Evolutionary conservation across 129 eudicot species (phyloP).

Genomic region (Helianthus annuus): HanXRQr2.0-SUNRISE NC_035443.2:167986909-167987408

Average conservation of each 20-base stretch:
- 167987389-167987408: not conserved
- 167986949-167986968: no score
- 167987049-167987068: no score
- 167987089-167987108: not conserved
- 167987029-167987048: no score
- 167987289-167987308: slow-evolving; percentile 8
- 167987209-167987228: not conserved
- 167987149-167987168: not conserved
- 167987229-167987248: fast-evolving
- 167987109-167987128: not conserved
- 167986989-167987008: no score
- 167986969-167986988: no score
- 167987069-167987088: no score
- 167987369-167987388: not conserved
- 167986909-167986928: no score
- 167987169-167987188: not conserved
- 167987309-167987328: not conserved
- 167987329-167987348: not conserved
- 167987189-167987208: not conserved
- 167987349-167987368: not conserved
- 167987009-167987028: no score
- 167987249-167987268: not conserved
- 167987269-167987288: not conserved
- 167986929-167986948: no score
- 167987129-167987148: not conserved